Evolutionary conservation across 345 rosid genomes (phyloP), one percentile per base, ranked within the genome.

Genomic region (Citrus glauca): DNA sequence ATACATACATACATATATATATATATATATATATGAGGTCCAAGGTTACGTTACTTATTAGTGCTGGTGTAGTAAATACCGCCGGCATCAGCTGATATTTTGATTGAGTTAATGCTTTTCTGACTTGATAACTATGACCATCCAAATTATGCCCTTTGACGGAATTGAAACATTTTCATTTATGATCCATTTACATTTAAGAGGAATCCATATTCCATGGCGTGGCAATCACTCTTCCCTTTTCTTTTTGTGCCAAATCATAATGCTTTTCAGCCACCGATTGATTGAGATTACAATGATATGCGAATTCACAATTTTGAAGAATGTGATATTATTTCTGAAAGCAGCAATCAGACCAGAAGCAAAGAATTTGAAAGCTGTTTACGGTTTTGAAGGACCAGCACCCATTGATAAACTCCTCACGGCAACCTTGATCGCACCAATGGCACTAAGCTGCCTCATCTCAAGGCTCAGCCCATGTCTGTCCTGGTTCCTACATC

Each of bases 391-490:
- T 32, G 95, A 91, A 56, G 88, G 50, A 69, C 87, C 71, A 30
- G 87, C 86, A 66, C 80, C 81, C 80, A 92, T 87, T 4, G 91
- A 89, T 71, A 66, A 81, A 74, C 92, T 90, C 87, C 99, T 88
- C 53, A 95, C 92, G 6, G 98, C 99, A 27, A 95, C 93, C 82
- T 88, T 93, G 28, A 92, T 92, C 4, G 98, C 91, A 69, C 94
- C 99, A 7, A 95, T 94, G 37, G 86, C 89, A 75, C 99, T 85
- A 19, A 84, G 88, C 78, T 95, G 99, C 87, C 87, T 86, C 78
- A 82, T 92, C 88, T 89, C 97, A 0, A 91, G 91, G 78, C 91
- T 93, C 72, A 90, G 81, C 64, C 88, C 90, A 33, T 81, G 84
- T 72, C 82, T 78, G 20, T 79, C 91, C 66, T 57, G 79, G 61